These are phyloP conservation scores for Ceratobasidium sp. DNA, from an alignment of 1,284 basidiomycete species.

Conservation along the genomic window DNA sequence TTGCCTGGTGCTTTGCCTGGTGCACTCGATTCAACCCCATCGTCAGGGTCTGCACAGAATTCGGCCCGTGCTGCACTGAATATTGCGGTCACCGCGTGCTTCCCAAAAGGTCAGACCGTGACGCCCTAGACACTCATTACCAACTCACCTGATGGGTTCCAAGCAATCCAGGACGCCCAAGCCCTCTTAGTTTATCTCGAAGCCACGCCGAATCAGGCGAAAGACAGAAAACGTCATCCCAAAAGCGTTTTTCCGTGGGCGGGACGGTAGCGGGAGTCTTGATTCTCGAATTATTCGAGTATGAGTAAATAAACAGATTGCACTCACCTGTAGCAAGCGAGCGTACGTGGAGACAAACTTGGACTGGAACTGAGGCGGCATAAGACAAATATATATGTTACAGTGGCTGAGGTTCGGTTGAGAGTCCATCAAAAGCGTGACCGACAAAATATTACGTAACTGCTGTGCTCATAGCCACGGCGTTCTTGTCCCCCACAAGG, in stretches of 20 bases:
- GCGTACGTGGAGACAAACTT: slow-evolving; percentile 60
- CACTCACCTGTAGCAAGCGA: slow-evolving; percentile 58
- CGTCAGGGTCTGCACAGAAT: background rate
- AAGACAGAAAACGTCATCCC: slow-evolving; percentile 25
- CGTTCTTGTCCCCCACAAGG: too few relatives aligned
- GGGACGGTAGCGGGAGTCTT: slow-evolving; percentile 35
- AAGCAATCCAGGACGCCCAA: slow-evolving; percentile 30
- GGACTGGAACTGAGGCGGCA: slow-evolving; percentile 51
- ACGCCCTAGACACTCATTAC: background rate
- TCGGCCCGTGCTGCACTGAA: slow-evolving; percentile 30
- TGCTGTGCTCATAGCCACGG: too few relatives aligned
- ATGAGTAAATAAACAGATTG: slow-evolving; percentile 18
- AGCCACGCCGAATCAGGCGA: slow-evolving; percentile 30
- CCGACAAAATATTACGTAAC: too few relatives aligned
- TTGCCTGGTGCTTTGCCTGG: slow-evolving; percentile 58
- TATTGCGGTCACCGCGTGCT: slow-evolving; percentile 39
- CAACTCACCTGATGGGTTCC: slow-evolving; percentile 35
- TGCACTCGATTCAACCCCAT: background rate
- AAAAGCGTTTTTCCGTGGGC: slow-evolving; percentile 43
- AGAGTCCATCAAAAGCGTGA: background rate
- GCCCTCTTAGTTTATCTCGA: background rate
- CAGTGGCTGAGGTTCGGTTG: background rate
- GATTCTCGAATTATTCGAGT: background rate
- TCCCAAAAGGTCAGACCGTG: background rate
- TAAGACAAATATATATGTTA: background rate